Evolutionary conservation across 1,284 basidiomycete genomes (phyloP), one percentile per base, ranked within the genome.

Genomic region (Coriolopsis trogii): DNA sequence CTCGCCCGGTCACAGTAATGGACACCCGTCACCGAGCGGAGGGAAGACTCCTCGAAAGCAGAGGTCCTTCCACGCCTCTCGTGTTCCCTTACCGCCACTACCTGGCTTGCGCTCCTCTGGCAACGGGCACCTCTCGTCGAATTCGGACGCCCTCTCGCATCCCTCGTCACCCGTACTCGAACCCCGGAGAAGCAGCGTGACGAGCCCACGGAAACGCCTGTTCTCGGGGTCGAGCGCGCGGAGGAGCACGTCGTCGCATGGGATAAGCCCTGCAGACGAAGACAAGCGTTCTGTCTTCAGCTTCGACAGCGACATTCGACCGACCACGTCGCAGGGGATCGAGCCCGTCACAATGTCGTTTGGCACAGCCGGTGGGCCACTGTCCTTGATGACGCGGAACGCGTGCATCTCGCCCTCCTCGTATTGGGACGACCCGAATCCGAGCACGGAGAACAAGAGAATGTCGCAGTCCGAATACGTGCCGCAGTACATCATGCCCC

Each of bases 401-500:
- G 59, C 64, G 10, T 66, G 66, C 41, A 61, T 67, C 23, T 58
- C 63, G 4, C 61, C 66, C 7, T 67, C 73, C 31, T 80, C 79
- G 13, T 75, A 76, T 53, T 81, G 79, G 77, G 79, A 81, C 33
- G 80, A 82, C 53, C 18, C 25, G 26, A 49, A 25, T 13, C 29
- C 30, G 41, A 26, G 23, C 20, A 18, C 33, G 40, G n/a, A 30
- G 33, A 49, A 51, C 42, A 62, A 61, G 51, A 47, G 64, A 29
- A 39, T 46, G 38, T 66, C 65, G 24, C 62, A 65, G 55, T 47
- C 57, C 37, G 82, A 85, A 21, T 84, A 83, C 63, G 73, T 70
- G 4, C 81, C 83, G 9, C 81, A 85, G 63, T 80, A 79, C 39
- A 87, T 85, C 58, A 78, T 86, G 76, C 81, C 84, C 12, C 81